A percentile compares a stretch with the other conserved stretches of the same genome.
phyloP scores from a whole-genome alignment of 371 early-diverging fungal genomes.

The Polyrhizophydium stewartii region DNA sequence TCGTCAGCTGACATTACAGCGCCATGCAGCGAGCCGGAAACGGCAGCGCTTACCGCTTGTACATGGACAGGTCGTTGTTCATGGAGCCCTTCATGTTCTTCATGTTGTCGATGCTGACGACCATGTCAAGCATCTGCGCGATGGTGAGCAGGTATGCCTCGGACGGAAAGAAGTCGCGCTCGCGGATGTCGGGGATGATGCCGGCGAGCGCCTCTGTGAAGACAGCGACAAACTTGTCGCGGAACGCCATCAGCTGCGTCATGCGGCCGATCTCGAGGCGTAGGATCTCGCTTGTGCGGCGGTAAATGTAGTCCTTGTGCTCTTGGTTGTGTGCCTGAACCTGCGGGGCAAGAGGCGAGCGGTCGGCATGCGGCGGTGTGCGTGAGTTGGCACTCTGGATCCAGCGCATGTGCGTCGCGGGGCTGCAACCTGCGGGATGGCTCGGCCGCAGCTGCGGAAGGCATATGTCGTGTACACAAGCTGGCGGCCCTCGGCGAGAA shows the following conservation, averaged over 20 bases:
- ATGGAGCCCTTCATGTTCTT: conserved; percentile 48
- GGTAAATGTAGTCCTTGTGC: conserved; percentile 27
- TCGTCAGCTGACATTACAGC: no score
- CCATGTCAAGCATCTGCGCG: conserved; percentile 39
- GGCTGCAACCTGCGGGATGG: conserved; percentile 26
- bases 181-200: conserved; percentile 20
- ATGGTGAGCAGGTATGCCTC: conserved; percentile 20
- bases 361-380: background rate
- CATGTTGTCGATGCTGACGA: conserved; percentile 41
- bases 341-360: conserved; percentile 7
- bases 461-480: conserved; percentile 35
- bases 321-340: conserved; percentile 32
- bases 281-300: conserved; percentile 25
- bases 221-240: conserved; percentile 16
- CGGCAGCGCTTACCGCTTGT: conserved; percentile 25
- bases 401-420: background rate
- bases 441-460: conserved; percentile 36
- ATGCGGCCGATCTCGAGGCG: conserved; percentile 38
- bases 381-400: background rate
- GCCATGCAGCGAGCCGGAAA: no score
- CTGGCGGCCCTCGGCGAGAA: conserved; percentile 25
- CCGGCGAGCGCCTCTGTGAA: conserved; percentile 24
- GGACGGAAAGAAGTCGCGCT: conserved; percentile 22
- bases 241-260: conserved; percentile 37
- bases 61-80: conserved; percentile 53